Evolutionary conservation across 2,329 filamentous ascomycete species (phyloP).

Genomic region (Penicillium hesseltinei): DNA sequence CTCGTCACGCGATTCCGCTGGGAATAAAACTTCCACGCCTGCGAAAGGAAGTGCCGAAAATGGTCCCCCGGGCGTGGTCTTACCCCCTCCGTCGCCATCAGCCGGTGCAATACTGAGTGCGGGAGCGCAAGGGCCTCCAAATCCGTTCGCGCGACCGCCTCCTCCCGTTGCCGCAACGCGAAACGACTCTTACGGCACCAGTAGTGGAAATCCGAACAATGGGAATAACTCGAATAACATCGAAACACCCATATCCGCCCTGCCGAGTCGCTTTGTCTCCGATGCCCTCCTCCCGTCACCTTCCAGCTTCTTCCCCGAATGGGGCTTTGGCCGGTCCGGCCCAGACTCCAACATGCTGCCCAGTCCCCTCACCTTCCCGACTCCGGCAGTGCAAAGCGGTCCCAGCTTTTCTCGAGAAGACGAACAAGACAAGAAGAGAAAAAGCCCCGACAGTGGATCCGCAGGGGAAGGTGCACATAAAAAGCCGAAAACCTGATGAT

Average conservation of each 20-base stretch:
- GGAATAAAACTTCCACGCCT: slow-evolving; percentile 58
- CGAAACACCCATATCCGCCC: slow-evolving; percentile 85
- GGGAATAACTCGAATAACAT: slow-evolving; percentile 36
- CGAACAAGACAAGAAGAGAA: slow-evolving; percentile 46
- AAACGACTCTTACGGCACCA: slow-evolving; percentile 44
- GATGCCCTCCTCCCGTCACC: slow-evolving; percentile 87
- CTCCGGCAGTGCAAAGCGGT: slow-evolving; percentile 56
- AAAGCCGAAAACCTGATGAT: slow-evolving; percentile 38
- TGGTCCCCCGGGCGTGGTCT: slow-evolving; percentile 68
- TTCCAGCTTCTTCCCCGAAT: slow-evolving; percentile 88
- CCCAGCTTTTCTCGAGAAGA: slow-evolving; percentile 44
- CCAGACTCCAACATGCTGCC: slow-evolving; percentile 81
- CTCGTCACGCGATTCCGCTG: slow-evolving; percentile 63
- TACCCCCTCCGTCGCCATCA: slow-evolving; percentile 90
- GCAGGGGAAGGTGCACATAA: slow-evolving; percentile 35
- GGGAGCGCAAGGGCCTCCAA: slow-evolving; percentile 86
- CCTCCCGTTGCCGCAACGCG: slow-evolving; percentile 56
- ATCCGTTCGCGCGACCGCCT: slow-evolving; percentile 87
- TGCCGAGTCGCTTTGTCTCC: slow-evolving; percentile 87
- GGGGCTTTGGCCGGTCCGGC: slow-evolving; percentile 67
- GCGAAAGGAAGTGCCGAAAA: slow-evolving; percentile 54
- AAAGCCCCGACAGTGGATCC: slow-evolving; percentile 41
- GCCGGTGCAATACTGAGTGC: slow-evolving; percentile 82
- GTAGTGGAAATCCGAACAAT: slow-evolving; percentile 12
- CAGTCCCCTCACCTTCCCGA: slow-evolving; percentile 89